These are phyloP conservation scores for Carex littledalei DNA, from an alignment of 176 grass and related monocot genomes.

Conservation along the genomic window DNA sequence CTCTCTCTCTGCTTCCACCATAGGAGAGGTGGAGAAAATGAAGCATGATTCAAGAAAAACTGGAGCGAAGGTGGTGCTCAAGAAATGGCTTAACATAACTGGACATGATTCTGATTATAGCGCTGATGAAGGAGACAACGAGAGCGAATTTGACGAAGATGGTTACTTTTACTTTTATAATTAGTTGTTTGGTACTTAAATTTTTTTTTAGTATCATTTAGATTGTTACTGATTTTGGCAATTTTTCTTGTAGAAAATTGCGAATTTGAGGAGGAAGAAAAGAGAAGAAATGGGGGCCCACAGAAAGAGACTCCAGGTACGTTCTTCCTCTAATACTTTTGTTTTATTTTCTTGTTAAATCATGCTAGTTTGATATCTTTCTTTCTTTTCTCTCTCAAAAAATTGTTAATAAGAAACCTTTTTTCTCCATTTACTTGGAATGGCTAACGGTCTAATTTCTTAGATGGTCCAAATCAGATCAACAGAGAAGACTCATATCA, in stretches of 20 bases:
- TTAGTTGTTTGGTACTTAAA: neutral
- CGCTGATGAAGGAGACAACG: conserved; percentile 56
- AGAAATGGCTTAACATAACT: conserved; percentile 87
- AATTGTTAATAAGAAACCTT: too few species aligned
- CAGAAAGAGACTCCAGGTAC: conserved; percentile 20
- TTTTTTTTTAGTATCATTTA: neutral
- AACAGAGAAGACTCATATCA: neutral
- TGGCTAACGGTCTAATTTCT: neutral
- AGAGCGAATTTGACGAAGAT: conserved; percentile 36
- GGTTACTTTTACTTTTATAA: neutral
- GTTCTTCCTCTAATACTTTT: neutral
- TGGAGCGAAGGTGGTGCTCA: conserved; percentile 63
- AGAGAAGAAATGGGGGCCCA: neutral
- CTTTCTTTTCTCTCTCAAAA: neutral
- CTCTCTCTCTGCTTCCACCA: neutral
- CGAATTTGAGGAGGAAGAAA: conserved; percentile 18
- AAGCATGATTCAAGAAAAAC: conserved; percentile 41
- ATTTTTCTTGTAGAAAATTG: conserved; percentile 36
- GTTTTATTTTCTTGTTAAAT: neutral
- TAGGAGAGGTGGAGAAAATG: conserved; percentile 14
- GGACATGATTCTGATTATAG: conserved; percentile 52
- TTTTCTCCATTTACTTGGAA: neutral
- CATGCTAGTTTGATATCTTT: neutral
- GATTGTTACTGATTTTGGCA: neutral
- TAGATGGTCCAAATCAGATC: neutral